Conservation (phyloP, 139 green algal genomes). For the Asterochloris sp. region DNA sequence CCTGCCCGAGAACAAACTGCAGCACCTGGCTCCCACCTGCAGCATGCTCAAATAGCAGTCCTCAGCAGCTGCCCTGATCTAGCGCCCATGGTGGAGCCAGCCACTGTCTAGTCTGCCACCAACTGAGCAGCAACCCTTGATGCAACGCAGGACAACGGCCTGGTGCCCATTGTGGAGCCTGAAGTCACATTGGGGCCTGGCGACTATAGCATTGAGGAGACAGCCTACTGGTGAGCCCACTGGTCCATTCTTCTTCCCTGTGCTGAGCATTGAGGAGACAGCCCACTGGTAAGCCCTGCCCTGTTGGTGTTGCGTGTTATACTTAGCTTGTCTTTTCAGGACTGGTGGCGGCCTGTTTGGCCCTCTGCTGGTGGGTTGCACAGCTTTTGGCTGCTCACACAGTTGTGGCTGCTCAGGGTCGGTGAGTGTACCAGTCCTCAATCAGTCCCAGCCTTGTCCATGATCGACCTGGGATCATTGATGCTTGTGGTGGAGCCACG, state of each 20-base stretch:
- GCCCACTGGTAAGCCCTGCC: conserved; percentile 53
- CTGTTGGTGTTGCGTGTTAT: too few relatives aligned
- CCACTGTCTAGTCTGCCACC: background rate
- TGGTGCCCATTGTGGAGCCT: conserved; percentile 96
- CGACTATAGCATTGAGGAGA: conserved; percentile 82
- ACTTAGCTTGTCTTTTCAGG: background rate
- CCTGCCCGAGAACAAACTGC: too few relatives aligned
- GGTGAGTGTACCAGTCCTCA: too few relatives aligned
- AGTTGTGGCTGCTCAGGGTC: too few relatives aligned
- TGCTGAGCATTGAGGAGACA: conserved; percentile 70
- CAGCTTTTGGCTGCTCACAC: too few relatives aligned
- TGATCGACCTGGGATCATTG: too few relatives aligned
- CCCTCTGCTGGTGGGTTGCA: too few relatives aligned
- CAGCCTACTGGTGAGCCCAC: conserved; percentile 57
- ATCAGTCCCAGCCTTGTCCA: too few relatives aligned
- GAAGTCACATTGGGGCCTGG: conserved; percentile 80
- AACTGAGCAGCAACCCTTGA: background rate
- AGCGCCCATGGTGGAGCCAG: background rate
- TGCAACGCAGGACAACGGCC: conserved; percentile 50
- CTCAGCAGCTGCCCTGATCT: background rate
- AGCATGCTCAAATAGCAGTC: background rate
- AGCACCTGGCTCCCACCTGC: too few relatives aligned
- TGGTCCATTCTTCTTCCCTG: too few relatives aligned
- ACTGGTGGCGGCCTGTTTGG: conserved; percentile 34
- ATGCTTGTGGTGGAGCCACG: too few relatives aligned